Conservation (phyloP, 2,329 filamentous ascomycete genomes). For the Cephalotrichum gorgonifer region DNA sequence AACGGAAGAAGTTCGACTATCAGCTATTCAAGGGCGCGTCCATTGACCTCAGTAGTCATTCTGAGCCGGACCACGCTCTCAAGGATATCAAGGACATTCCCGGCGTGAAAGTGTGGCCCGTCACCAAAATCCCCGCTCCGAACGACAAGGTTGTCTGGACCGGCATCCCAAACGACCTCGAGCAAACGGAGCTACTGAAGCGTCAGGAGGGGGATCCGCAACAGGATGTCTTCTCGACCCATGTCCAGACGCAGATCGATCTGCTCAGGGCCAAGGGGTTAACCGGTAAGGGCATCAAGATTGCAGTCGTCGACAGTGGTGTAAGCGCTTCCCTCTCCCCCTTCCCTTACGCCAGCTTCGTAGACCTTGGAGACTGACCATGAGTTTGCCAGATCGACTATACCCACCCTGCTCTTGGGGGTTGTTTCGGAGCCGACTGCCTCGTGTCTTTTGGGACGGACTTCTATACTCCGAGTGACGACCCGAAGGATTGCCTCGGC, state of each 20-base stretch:
- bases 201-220: conserved; percentile 1
- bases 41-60: conserved; percentile 36
- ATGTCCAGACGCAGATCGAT: conserved; percentile 46
- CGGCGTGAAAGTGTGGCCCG: conserved; percentile 39
- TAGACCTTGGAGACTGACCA: not conserved
- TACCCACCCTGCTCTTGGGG: conserved; percentile 51
- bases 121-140: conserved; percentile 30
- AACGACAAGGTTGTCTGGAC: conserved; percentile 33
- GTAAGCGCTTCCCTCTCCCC: conserved; percentile 25
- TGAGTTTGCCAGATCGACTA: conserved; percentile 44
- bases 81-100: conserved; percentile 28
- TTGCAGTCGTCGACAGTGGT: conserved; percentile 44
- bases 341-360: not conserved
- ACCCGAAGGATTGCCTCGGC: conserved; percentile 46
- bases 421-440: conserved; percentile 50
- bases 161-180: conserved; percentile 18
- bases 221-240: conserved; percentile 35
- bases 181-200: not conserved
- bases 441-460: conserved; percentile 48
- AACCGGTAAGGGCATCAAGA: conserved; percentile 39
- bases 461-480: conserved; percentile 32
- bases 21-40: conserved; percentile 44
- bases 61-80: conserved; percentile 31
- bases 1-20: conserved; percentile 37
- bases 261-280: conserved; percentile 36